Base-by-base conservation (phyloP, 768 basidiomycete genomes). In the Imleria badia region DNA sequence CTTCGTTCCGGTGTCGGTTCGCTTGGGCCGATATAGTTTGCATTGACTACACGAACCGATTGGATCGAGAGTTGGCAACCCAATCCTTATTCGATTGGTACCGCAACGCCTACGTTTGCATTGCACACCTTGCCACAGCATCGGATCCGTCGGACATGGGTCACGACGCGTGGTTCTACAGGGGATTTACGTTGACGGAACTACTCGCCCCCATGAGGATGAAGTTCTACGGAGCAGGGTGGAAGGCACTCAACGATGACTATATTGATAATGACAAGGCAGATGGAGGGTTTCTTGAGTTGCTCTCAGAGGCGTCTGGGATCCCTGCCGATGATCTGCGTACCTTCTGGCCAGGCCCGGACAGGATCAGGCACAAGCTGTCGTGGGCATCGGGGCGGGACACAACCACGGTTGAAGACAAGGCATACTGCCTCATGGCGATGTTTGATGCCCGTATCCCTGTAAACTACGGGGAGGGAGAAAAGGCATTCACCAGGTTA, bases 181-280 rank as follows among this genome's bases (percentile, higher is more conserved):
- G 61, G 12, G 62, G 57, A 9, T 63, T 53, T 19, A 42, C 62
- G 3, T 45, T 66, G 44, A 40, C 44, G 6, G 64, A 65, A 13
- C 30, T 66, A 10, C 61, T 65, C 14, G 64, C 61, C 8, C 58
- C 64, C 9, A 31, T 35, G 14, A 56, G 61, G 38, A 55, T 60
- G 46, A 65, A 65, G 41, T 65, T 66, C 11, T 66, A 66, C 19
- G 64, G 64, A 23, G 35, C 3, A 22, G 45, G 22, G 6, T 66
- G 64, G 64, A 47, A 45, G 19, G 38, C 61, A 0, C 58, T 65
- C 7, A 60, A 64, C 22, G 52, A 58, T 13, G 52, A 46, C 15
- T 35, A 45, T 30, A 13, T 48, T 5, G 65, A 65, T 4, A 65
- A 65, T 6, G 64, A 65, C 46, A 66, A 64, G 50, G 64, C 65